Conservation (phyloP, 306 rosid genomes). For the Rubus parviflorus region DNA sequence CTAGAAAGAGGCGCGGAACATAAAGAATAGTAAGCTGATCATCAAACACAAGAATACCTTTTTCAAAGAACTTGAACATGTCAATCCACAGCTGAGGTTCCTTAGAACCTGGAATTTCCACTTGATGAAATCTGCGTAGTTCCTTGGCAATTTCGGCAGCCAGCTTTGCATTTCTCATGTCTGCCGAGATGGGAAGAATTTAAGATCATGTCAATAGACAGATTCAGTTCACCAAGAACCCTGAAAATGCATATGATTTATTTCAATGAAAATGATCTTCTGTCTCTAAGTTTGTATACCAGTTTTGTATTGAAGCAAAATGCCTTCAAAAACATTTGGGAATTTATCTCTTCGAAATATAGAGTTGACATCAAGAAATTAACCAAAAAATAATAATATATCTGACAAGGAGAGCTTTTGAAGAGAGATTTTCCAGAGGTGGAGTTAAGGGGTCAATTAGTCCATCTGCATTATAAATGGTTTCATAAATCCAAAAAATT, state of each 20-base stretch:
- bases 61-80: constrained; percentile 64
- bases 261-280: constrained; percentile 7
- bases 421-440: not conserved
- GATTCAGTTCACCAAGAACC: constrained; percentile 29
- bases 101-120: constrained; percentile 80
- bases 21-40: constrained; percentile 14
- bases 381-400: not conserved
- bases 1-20: constrained; percentile 4
- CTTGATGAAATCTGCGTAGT: constrained; percentile 62
- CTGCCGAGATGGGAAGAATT: constrained; percentile 48
- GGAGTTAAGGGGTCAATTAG: not conserved
- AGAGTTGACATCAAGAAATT: not conserved
- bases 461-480: not conserved
- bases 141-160: constrained; percentile 79
- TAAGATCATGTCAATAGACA: constrained; percentile 30
- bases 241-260: constrained; percentile 21
- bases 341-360: not conserved
- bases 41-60: constrained; percentile 51
- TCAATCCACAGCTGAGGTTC: constrained; percentile 95
- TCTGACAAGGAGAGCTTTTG: not conserved
- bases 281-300: constrained; percentile 16
- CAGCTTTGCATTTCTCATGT: constrained; percentile 71
- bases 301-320: not conserved
- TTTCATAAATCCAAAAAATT: not conserved
- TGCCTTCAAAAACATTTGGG: not conserved